Evolutionary conservation across 148 eudicot genomes (phyloP).

Genomic region (Fagopyrum esculentum): DNA sequence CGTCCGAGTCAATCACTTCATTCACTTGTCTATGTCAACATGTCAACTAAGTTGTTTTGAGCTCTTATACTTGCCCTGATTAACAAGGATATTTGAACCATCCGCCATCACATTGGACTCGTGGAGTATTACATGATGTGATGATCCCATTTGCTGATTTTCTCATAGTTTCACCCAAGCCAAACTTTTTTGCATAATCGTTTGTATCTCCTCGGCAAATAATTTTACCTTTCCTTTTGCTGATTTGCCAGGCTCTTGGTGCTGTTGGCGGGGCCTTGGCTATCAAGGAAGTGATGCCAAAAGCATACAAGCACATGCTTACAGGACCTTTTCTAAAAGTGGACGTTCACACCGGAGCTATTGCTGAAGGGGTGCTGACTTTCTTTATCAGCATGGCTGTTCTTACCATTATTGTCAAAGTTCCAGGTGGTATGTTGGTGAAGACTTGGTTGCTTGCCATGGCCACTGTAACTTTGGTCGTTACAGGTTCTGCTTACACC

Average conservation of each 20-base stretch:
- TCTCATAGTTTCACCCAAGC: not conserved
- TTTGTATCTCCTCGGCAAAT: not conserved
- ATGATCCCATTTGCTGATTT: not conserved
- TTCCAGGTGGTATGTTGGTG: constrained; percentile 44
- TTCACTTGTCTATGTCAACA: no score
- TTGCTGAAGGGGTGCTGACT: constrained; percentile 83
- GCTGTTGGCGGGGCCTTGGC: constrained; percentile 82
- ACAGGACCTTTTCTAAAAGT: constrained; percentile 82
- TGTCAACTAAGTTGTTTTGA: not conserved
- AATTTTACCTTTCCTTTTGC: constrained; percentile 11
- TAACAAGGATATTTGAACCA: not conserved
- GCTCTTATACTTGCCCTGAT: not conserved
- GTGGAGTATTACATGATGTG: no score
- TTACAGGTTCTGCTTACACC: constrained; percentile 66
- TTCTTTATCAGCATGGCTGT: constrained; percentile 64
- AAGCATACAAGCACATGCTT: constrained; percentile 64
- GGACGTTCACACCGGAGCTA: constrained; percentile 83
- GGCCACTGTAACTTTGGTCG: constrained; percentile 61
- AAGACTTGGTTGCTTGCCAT: constrained; percentile 76
- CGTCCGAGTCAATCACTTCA: no score
- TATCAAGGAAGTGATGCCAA: constrained; percentile 70
- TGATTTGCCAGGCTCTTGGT: constrained; percentile 56
- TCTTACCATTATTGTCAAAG: constrained; percentile 50
- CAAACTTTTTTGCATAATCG: not conserved
- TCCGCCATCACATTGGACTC: no score